phyloP scores from a whole-genome alignment of 139 green algal genomes.

The Spirogloea muscicola region DNA sequence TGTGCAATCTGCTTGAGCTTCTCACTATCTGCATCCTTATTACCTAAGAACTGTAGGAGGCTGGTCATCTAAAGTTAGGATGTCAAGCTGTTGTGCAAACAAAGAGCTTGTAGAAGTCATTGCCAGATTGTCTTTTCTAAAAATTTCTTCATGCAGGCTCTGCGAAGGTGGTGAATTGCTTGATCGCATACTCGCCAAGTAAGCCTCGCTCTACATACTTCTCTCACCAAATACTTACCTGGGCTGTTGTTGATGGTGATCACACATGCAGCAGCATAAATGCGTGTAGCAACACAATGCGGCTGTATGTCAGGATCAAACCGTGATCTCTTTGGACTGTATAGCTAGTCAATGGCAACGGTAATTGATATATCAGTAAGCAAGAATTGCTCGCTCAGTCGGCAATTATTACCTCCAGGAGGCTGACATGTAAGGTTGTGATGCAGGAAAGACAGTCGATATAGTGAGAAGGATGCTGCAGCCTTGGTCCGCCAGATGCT shows the following conservation, averaged over 20 bases:
- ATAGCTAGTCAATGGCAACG: neutral
- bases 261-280: too few species aligned
- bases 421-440: neutral
- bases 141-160: constrained; percentile 58
- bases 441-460: constrained; percentile 37
- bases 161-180: constrained; percentile 94
- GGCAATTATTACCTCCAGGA: neutral
- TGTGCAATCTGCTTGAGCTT: neutral
- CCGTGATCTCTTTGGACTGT: neutral
- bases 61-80: too few species aligned
- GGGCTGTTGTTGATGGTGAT: neutral
- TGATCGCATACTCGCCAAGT: constrained; percentile 75
- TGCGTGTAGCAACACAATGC: neutral
- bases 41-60: too few species aligned
- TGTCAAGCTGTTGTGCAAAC: too few species aligned
- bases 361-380: neutral
- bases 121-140: too few species aligned
- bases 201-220: neutral
- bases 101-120: too few species aligned
- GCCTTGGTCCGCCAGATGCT: constrained; percentile 41
- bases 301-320: neutral
- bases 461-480: constrained; percentile 33
- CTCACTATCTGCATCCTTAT: too few species aligned
- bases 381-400: neutral
- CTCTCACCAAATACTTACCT: neutral